Conservation (phyloP, 2,329 filamentous ascomycete species). For the Aspergillus intermedius region DNA sequence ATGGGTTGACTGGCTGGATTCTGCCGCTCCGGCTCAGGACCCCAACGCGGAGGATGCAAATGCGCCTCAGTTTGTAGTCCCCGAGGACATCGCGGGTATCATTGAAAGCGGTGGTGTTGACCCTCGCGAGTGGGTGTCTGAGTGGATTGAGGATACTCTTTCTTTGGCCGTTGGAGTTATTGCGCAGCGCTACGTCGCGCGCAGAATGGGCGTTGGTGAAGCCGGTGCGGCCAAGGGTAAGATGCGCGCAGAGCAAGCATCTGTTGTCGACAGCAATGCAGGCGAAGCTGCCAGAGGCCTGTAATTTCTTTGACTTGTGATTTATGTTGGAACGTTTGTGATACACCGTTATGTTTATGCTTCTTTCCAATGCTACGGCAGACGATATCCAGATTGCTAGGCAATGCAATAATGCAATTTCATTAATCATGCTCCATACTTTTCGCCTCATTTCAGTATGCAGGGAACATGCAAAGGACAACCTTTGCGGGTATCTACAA, state of each 20-base stretch:
- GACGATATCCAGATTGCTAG: neutral
- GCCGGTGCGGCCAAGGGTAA: slow-evolving; percentile 57
- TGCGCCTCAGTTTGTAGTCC: slow-evolving; percentile 42
- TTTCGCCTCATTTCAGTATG: neutral
- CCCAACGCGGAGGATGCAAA: slow-evolving; percentile 34
- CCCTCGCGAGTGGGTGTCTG: slow-evolving; percentile 91
- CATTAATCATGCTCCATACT: neutral
- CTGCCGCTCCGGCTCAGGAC: slow-evolving; percentile 43
- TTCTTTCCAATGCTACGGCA: neutral
- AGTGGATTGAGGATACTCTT: slow-evolving; percentile 90
- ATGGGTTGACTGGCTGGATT: slow-evolving; percentile 91
- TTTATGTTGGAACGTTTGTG: neutral
- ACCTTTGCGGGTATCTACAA: slow-evolving; percentile 22
- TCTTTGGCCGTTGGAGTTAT: slow-evolving; percentile 73
- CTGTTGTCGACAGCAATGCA: slow-evolving; percentile 52
- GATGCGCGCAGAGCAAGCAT: slow-evolving; percentile 46
- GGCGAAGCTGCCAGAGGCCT: slow-evolving; percentile 56
- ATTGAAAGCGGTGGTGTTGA: slow-evolving; percentile 70
- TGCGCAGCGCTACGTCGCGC: slow-evolving; percentile 89
- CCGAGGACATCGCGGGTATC: slow-evolving; percentile 81
- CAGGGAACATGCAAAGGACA: slow-evolving; percentile 6
- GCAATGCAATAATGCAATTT: neutral
- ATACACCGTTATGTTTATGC: neutral
- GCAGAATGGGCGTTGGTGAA: slow-evolving; percentile 92
- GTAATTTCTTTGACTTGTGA: slow-evolving; percentile 13